Base-by-base conservation (phyloP, 129 eudicot genomes). In the Artemisia annua region DNA sequence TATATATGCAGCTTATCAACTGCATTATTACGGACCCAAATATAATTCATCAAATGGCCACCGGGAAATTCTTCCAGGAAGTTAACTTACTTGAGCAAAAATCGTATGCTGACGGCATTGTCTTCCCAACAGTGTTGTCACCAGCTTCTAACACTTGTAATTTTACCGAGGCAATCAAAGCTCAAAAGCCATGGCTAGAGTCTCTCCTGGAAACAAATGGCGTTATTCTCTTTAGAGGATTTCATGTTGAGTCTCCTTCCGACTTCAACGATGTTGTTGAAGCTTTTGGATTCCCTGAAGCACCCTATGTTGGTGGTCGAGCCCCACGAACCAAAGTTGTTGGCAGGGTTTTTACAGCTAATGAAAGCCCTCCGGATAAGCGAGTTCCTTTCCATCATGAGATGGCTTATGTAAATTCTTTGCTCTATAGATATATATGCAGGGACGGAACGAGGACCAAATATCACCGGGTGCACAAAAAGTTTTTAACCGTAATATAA, bases 191-290 rank as follows among this genome's bases (percentile, higher is more conserved):
- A 30, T 85, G 85, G 86, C 43, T 78, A 14, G 77, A 70, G 12
- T 78, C 76, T 10, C 71, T 69, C 43, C 39, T 78, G 0, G 60
- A 39, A 1, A 16, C 70, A 60, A 77, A 30, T 4, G 76, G 76
- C 4, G 82, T 52, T n/a, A 54, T 78, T 35, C 72, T 63, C 14
- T 70, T 78, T 39, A 66, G 82, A 1, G 66, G 77, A 5, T 78
- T 78, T 65, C 81, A 76, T 0, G 71, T 83, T 2, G 43, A 43
- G 3, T 60, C 80, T 9, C 85, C 91, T 32, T 72, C 81, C 2
- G 87, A 83, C 60, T 88, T 88, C 78, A 88, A 85, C 77, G 80
- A 81, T 65, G 58, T 70, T 16, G 56, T 78, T 3, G 76, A 78
- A 70, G 81, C 81, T 13, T 70, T 78, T 15, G 67, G 30, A 24